A percentile compares a stretch with the other conserved stretches of the same genome.
phyloP scores from a whole-genome alignment of 225 moss, liverwort and hornwort genomes.

The Pseudisothecium myosuroides region DNA sequence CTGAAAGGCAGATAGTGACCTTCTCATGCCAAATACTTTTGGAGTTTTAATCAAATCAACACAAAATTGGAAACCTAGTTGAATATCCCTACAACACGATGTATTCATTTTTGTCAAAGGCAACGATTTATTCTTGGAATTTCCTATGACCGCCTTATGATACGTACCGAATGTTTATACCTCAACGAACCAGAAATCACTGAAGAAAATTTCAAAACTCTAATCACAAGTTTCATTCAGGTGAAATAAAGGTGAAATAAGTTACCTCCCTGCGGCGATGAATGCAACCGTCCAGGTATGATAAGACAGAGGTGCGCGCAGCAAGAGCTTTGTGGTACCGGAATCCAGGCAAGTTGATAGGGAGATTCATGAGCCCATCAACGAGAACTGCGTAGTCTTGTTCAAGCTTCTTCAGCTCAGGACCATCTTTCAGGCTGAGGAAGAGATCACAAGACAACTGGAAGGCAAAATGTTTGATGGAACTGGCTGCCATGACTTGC shows the following conservation, averaged over 20 bases:
- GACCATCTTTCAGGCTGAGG: not conserved
- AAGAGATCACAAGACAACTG: not conserved
- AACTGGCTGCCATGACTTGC: not conserved
- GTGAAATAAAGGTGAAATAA: not conserved
- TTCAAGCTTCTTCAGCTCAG: not conserved
- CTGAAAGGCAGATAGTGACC: not conserved
- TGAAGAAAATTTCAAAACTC: not conserved
- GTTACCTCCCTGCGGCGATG: not conserved
- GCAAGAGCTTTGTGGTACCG: not conserved
- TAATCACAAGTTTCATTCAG: not conserved
- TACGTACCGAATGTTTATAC: not conserved
- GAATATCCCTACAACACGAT: not conserved
- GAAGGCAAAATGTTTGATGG: not conserved
- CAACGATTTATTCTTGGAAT: not conserved
- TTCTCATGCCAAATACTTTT: not conserved
- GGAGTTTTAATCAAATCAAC: not conserved
- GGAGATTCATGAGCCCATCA: not conserved
- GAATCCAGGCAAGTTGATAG: not conserved
- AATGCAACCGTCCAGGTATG: not conserved
- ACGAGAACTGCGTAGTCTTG: not conserved
- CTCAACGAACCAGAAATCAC: not conserved
- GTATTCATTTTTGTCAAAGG: not conserved
- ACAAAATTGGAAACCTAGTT: not conserved
- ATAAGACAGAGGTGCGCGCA: not conserved
- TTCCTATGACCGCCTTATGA: not conserved